Evolutionary conservation across 495 filamentous ascomycete species (phyloP), one percentile per base, ranked within the genome.

Genomic region (Penicillium steckii): DNA sequence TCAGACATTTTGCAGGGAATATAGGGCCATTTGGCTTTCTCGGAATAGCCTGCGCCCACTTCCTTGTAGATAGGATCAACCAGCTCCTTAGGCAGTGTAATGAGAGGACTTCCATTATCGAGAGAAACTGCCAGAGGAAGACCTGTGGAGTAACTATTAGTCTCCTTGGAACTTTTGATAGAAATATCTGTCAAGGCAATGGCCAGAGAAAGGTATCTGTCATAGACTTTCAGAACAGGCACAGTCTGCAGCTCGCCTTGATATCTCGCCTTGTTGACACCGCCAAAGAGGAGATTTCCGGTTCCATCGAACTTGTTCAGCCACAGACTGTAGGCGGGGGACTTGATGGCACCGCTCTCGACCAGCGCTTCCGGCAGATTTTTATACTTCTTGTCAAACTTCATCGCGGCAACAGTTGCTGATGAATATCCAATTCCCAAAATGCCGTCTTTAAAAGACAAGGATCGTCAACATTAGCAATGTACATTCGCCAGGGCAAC

Each of bases 71-170:
- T 82, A 6, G 65, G 64, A 21, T 79, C 53, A 23, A 82, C 80
- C 55, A 96, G 71, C 48, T 74, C 55, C 55, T 91, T 73, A 4
- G 93, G 93, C 0, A 98, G 83, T 67, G 96, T 96, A 41, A 86
- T 89, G 18, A 96, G 78, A n/a, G 85, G 90, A 52, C 83, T 89
- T 50, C 94, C 94, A n/a, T 91, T 91, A 67, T 98, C 94, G 23
- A 98, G 81, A 0, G 97, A 75, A 1, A 90, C 90, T 1, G 85
- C 84, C 2, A 64, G 66, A 0, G 77, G 76, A 7, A 90, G 72
- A 5, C 78, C 71, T 50, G 85, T 74, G 17, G 70, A 67, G 57
- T 80, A 80, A 46, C 81, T 74, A 24, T 47, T 61, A 19, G 55
- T 59, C 13, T 67, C 68, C 1, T 66, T 70, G 15, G 71, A 65